Evolutionary conservation across 306 rosid species (phyloP).

Genomic region (Sechiopsis laciniata): DNA sequence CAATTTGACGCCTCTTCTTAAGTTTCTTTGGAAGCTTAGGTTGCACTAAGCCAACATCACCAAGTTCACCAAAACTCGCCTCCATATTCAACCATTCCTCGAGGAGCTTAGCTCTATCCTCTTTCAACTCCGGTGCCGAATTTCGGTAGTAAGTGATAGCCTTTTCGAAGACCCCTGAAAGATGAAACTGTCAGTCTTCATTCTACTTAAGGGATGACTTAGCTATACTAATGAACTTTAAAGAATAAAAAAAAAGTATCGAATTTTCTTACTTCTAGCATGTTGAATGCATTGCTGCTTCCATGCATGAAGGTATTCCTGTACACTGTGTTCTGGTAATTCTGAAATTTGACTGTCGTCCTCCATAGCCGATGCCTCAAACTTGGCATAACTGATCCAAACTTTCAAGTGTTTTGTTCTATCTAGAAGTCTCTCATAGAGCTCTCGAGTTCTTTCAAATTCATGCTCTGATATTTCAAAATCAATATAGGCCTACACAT

Average conservation of each 20-base stretch:
- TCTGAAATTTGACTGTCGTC: slow-evolving; percentile 29
- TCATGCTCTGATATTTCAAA: slow-evolving; percentile 81
- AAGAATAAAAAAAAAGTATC: slow-evolving; percentile 20
- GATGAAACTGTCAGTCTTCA: slow-evolving; percentile 18
- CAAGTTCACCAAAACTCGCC: slow-evolving; percentile 57
- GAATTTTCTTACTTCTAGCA: slow-evolving; percentile 61
- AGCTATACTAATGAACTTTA: background rate
- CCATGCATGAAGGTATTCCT: slow-evolving; percentile 34
- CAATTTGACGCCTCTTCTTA: slow-evolving; percentile 70
- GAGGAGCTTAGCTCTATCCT: slow-evolving; percentile 85
- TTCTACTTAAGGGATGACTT: background rate
- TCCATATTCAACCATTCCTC: slow-evolving; percentile 93
- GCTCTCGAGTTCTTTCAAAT: slow-evolving; percentile 70
- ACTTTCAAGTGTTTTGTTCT: slow-evolving; percentile 92
- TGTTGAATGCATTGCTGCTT: slow-evolving; percentile 53
- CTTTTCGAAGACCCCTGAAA: slow-evolving; percentile 75
- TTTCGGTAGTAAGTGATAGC: slow-evolving; percentile 70
- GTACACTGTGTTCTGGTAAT: slow-evolving; percentile 25
- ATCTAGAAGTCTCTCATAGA: slow-evolving; percentile 77
- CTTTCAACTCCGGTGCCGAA: slow-evolving; percentile 85
- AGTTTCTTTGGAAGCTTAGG: slow-evolving; percentile 87
- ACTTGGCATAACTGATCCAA: slow-evolving; percentile 78
- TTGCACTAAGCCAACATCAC: slow-evolving; percentile 71
- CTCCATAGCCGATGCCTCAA: slow-evolving; percentile 65
- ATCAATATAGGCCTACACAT: slow-evolving; percentile 67